Evolutionary conservation across 2,329 filamentous ascomycete species (phyloP), one percentile per base, ranked within the genome.

Genomic region (Ophiocordyceps camponoti-rufipedis): DNA sequence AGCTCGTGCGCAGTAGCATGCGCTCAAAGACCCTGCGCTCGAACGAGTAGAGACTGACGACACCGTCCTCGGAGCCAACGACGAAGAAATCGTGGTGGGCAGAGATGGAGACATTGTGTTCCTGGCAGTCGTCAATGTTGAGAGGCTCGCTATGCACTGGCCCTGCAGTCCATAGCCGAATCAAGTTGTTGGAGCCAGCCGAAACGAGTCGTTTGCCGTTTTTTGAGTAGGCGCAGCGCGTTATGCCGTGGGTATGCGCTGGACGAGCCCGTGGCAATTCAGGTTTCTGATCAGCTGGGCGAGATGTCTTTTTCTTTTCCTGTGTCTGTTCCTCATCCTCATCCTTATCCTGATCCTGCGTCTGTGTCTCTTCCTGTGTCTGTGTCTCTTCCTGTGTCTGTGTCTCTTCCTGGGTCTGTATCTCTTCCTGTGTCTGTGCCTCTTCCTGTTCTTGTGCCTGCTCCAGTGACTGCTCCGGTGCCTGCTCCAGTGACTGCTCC

Each of bases 1-100:
- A 68, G n/a, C 86, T 80, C 47, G 81, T 85, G 51, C 91, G 80
- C 28, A 87, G 74, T 44, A 98, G 74, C 52, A 93, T 82, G 48
- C 81, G 80, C 50, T 94, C 85, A 63, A 93, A 85, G 28, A 69
- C 62, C 55, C 80, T 80, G 3, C 75, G 77, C 47, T 75, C 71
- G 44, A 95, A 72, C n/a, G 83, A 84, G 67, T 93, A 98, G 54
- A 87, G 78, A 68, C 83, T 94, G 55, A 98, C 86, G n/a, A 83
- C 91, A 56, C 93, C 91, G 64, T 96, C 88, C 62, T 98, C 89
- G 18, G 85, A 85, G 28, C 87, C 91, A 49, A 86, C 79, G 41
- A 96, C 77, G 58, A 95, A 94, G 61, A 84, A 87, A 48, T 82
- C 77, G 57, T 89, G 74, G 33, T 78, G 76, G 18, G 86, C 78